Evolutionary conservation across 306 rosid genomes (phyloP), one percentile per base, ranked within the genome.

Genomic region (Casuarina equisetifolia): DNA sequence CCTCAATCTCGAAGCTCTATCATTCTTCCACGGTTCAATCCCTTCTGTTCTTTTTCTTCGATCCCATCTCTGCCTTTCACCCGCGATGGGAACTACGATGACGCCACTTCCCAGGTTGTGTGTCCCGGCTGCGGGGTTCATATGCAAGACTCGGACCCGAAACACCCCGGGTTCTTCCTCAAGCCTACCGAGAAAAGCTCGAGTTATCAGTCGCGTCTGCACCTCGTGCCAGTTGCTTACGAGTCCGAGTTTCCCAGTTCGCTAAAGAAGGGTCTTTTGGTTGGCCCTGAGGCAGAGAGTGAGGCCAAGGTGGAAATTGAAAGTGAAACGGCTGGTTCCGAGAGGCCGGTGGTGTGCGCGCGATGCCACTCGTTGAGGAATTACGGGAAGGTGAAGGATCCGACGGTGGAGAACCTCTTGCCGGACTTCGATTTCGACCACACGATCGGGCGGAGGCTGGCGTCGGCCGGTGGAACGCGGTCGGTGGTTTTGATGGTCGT

Each of bases 101-200:
- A 90, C 82, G 57, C 82, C 44, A 46, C 72, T 66, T 70, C 92
- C 75, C 75, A 50, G 57, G 74, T 16, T 46, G 89, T 92, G 52
- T 94, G 97, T 86, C 93, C 90, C 71, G 97, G 98, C 20, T 95
- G 98, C 79, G 98, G 98, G 68, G 93, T 95, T 77, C 82, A 85
- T 52, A 89, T 95, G 97, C 98, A 95, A 57, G 84, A 85, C 75
- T 83, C 78, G 5, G 88, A 87, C 70, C 87, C 97, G 11, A 90
- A 91, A 39, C 87, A 75, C 69, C 98, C 97, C 17, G 98, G 98
- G 35, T 95, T 91, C 81, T 95, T 90, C 86, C 63, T 85, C 66
- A 87, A 84, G 76, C 98, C 98, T 49, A 90, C 97, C 13, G 77
- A 63, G 16, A 92, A 95, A 80, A 93, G 88, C 72, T 63, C 83